A percentile compares a stretch with the other conserved stretches of the same genome.
phyloP scores from a whole-genome alignment of 768 basidiomycete species.

The Phanerochaete carnosa region DNA sequence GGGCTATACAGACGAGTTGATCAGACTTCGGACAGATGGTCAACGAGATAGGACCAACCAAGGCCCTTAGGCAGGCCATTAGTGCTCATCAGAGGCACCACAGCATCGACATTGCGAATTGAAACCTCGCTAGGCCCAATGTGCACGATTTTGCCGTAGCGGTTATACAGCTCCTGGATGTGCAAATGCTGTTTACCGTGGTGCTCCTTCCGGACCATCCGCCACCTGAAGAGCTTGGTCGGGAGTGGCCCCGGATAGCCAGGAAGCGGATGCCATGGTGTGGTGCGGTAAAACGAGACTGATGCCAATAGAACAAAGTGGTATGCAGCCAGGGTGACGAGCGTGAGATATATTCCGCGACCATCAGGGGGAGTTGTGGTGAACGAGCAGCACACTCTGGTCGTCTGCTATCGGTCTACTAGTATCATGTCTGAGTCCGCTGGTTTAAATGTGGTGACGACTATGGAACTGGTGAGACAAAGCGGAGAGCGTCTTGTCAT shows the following conservation, averaged over 20 bases:
- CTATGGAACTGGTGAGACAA: too few relatives aligned
- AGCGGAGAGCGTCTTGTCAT: too few relatives aligned
- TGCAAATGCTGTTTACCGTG: slow-evolving; percentile 37
- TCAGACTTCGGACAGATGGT: not conserved
- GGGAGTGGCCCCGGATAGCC: slow-evolving; percentile 18
- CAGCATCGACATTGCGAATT: slow-evolving; percentile 6
- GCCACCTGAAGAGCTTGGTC: slow-evolving; percentile 17
- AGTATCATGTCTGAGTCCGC: too few relatives aligned
- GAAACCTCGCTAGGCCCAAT: slow-evolving; percentile 29
- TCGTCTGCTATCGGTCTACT: too few relatives aligned
- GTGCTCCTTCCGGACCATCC: slow-evolving; percentile 8
- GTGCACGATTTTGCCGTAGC: slow-evolving; percentile 56
- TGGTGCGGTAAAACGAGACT: slow-evolving; percentile 9
- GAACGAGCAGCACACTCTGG: not conserved
- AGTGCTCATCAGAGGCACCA: slow-evolving; percentile 12
- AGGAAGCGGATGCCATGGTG: slow-evolving; percentile 25
- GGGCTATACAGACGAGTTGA: not conserved
- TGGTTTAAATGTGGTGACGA: too few relatives aligned
- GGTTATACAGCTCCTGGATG: slow-evolving; percentile 44
- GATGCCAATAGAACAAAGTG: slow-evolving; percentile 14
- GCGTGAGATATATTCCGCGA: too few relatives aligned
- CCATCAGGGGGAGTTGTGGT: too few relatives aligned
- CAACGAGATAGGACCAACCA: not conserved
- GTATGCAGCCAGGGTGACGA: not conserved
- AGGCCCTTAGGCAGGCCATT: slow-evolving; percentile 19